phyloP scores from a whole-genome alignment of 2,329 filamentous ascomycete genomes.

The Fusarium pseudocircinatum region DNA sequence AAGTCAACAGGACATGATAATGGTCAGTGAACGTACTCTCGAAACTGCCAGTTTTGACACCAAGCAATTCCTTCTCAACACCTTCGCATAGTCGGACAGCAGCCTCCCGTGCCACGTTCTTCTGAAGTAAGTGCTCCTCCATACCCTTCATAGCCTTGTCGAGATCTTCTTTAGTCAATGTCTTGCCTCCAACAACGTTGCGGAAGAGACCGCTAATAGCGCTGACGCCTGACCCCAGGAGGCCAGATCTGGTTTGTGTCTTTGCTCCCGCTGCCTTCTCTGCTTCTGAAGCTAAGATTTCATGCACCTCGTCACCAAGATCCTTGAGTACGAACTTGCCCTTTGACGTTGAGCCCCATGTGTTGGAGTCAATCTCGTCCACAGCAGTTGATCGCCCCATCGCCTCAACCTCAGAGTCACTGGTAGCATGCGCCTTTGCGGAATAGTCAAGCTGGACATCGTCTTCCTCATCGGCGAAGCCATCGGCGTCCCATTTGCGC shows the following conservation, averaged over 20 bases:
- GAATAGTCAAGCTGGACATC: constrained; percentile 90
- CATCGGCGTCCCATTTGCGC: constrained; percentile 92
- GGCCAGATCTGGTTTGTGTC: constrained; percentile 63
- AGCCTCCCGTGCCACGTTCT: constrained; percentile 96
- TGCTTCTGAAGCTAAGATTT: constrained; percentile 81
- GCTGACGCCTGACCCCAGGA: constrained; percentile 82
- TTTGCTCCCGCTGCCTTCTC: constrained; percentile 63
- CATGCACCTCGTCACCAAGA: constrained; percentile 90
- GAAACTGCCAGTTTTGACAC: constrained; percentile 91
- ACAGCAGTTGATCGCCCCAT: constrained; percentile 66
- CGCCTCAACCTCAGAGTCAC: constrained; percentile 62
- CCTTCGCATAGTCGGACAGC: constrained; percentile 90
- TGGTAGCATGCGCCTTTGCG: constrained; percentile 63
- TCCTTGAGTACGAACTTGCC: constrained; percentile 96
- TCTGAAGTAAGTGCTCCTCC: constrained; percentile 92
- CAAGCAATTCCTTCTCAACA: constrained; percentile 88
- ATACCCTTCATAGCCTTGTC: constrained; percentile 94
- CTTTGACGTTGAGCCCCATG: constrained; percentile 87
- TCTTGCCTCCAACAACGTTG: constrained; percentile 95
- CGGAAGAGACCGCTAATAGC: constrained; percentile 90
- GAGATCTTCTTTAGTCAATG: constrained; percentile 86
- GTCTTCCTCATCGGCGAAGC: constrained; percentile 84
- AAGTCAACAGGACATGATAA: not conserved
- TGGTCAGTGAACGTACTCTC: constrained; percentile 64
- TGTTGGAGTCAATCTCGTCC: constrained; percentile 78